phyloP scores from a whole-genome alignment of 1,139 yeast genomes.

The Debaryomyces sp. region DNA sequence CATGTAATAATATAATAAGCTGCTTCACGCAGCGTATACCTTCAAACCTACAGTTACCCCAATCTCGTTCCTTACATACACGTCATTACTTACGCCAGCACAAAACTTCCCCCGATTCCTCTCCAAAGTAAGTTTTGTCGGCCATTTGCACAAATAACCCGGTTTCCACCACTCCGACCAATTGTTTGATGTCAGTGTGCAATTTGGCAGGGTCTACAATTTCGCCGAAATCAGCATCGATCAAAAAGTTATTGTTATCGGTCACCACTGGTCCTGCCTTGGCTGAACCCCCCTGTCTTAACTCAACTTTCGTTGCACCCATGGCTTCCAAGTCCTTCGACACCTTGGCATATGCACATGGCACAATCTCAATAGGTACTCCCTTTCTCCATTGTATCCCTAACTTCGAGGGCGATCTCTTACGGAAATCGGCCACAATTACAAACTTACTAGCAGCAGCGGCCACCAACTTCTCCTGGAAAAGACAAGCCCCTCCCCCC shows the following conservation, averaged over 20 bases:
- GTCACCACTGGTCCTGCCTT: conserved; percentile 99
- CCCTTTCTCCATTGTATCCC: conserved; percentile 90
- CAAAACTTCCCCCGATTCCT: conserved; percentile 65
- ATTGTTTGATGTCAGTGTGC: conserved; percentile 65
- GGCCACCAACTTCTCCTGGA: conserved; percentile 96
- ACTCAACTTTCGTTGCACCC: conserved; percentile 66
- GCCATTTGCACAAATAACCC: conserved; percentile 83
- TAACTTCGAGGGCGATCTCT: conserved; percentile 62
- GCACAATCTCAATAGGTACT: conserved; percentile 94
- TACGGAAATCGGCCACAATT: conserved; percentile 91
- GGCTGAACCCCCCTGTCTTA: conserved; percentile 86
- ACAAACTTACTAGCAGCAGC: conserved; percentile 74
- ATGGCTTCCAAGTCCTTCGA: conserved; percentile 58
- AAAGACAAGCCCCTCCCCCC: conserved; percentile 98
- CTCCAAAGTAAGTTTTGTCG: conserved; percentile 84
- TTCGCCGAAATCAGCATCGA: conserved; percentile 92
- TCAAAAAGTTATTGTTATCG: conserved; percentile 89
- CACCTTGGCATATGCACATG: conserved; percentile 82
- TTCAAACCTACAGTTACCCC: not conserved
- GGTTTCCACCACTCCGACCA: conserved; percentile 96
- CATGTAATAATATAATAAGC: not conserved
- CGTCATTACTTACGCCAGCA: conserved; percentile 15
- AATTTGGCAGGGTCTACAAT: conserved; percentile 62
- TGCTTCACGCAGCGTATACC: not conserved
- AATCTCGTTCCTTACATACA: not conserved